These are phyloP conservation scores for Rhodomyrtus psidioides DNA, from an alignment of 441 rosid species.

Conservation along the genomic window DNA sequence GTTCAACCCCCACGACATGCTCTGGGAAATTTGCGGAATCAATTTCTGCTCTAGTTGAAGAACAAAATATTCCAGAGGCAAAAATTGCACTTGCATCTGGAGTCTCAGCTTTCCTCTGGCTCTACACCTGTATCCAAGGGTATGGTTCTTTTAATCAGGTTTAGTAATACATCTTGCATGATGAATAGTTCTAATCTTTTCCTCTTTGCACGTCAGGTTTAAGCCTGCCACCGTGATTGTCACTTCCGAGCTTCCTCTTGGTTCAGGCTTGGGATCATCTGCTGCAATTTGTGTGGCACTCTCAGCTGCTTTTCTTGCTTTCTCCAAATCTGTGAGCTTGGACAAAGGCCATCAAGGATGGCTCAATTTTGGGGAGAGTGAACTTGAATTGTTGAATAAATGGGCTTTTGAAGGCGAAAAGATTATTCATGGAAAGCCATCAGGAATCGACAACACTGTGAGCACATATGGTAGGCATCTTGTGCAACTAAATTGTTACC, in stretches of 20 bases:
- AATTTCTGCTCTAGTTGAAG: conserved; percentile 50
- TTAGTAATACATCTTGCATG: background rate
- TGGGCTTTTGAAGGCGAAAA: conserved; percentile 99
- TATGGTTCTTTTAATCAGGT: conserved; percentile 15
- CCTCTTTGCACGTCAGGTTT: conserved; percentile 31
- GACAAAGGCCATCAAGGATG: conserved; percentile 38
- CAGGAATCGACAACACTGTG: conserved; percentile 92
- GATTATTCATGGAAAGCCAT: conserved; percentile 90
- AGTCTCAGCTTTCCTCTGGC: conserved; percentile 73
- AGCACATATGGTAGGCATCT: conserved; percentile 74
- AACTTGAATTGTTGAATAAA: conserved; percentile 61
- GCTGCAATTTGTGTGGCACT: conserved; percentile 79
- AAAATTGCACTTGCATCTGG: conserved; percentile 63
- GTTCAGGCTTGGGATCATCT: conserved; percentile 93
- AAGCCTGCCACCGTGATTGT: conserved; percentile 61
- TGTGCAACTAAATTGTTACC: background rate
- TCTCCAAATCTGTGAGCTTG: conserved; percentile 28
- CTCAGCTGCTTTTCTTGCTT: conserved; percentile 59
- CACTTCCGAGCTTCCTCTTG: conserved; percentile 78
- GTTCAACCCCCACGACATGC: conserved; percentile 50
- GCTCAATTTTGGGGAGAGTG: conserved; percentile 39
- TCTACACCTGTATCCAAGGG: conserved; percentile 83
- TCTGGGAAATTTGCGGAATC: conserved; percentile 34
- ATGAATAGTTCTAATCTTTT: conserved; percentile 6
- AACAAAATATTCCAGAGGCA: conserved; percentile 61